Evolutionary conservation across 306 rosid species (phyloP), one percentile per base, ranked within the genome.

Genomic region (Fragaria nilgerrensis): DNA sequence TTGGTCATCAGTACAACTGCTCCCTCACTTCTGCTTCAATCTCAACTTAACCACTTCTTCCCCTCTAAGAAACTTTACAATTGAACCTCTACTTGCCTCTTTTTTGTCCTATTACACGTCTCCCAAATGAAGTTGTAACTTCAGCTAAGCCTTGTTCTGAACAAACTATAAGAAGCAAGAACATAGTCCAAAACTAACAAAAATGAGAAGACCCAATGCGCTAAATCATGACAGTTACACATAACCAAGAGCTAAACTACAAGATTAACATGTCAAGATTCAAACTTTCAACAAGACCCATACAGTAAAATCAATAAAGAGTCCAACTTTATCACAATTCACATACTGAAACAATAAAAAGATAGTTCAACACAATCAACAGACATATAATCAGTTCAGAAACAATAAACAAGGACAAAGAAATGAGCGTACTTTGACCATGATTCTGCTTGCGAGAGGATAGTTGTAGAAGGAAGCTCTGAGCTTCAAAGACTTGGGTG

Each of bases 401-500:
- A 48, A 52, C 43, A n/a, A 48, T 0, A 64, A 73, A 4, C 53
- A 27, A 19, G 48, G 65, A 4, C 55, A 52, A 76, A 78, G 10
- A 77, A 27, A 77, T 11, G 71, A 41, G 29, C 2, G 44, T 89
- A 93, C 97, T 93, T 67, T 82, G 47, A 91, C 86, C 72, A 91
- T 53, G 64, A 93, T 76, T 89, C 87, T 89, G 92, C 95, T 89
- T 19, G 92, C 98, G 55, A 90, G 98, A 1, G 98, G 93, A 72
- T 80, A 89, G 32, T 86, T 87, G 48, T 78, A 89, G 84, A 84
- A 78, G 80, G 90, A 92, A 39, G 91, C 82, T 83, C 81, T 77
- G 78, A 91, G 79, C 34, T 71, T 89, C 43, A 82, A 68, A 66
- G 85, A 75, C 73, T 36, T 75, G 80, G 53, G 44, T 2, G 14